These are phyloP conservation scores for Xanthoparmelia taractica DNA, from an alignment of 495 filamentous ascomycete species.

Conservation along the genomic window DNA sequence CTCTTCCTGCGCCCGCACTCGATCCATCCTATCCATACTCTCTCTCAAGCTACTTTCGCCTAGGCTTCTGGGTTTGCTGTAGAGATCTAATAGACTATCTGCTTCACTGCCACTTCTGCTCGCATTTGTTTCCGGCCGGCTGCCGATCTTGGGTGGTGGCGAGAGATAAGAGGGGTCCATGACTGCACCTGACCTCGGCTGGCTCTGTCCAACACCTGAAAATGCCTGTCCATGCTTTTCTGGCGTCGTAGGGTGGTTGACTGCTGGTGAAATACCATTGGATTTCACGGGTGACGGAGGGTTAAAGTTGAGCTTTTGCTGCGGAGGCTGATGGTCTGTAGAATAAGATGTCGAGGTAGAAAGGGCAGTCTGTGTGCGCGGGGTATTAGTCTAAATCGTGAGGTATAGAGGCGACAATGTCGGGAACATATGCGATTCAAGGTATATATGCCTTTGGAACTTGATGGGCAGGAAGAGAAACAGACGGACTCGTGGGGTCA, in stretches of 20 bases:
- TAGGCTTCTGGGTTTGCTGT: slow-evolving; percentile 36
- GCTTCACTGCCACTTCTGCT: slow-evolving; percentile 50
- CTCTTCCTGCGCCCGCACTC: slow-evolving; percentile 19
- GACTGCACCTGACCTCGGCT: slow-evolving; percentile 18
- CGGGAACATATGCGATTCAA: too few relatives aligned
- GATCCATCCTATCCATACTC: slow-evolving; percentile 25
- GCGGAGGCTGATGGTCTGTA: slow-evolving; percentile 5
- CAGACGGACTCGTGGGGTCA: not conserved
- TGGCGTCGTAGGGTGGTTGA: slow-evolving; percentile 3
- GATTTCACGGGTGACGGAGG: slow-evolving; percentile 7
- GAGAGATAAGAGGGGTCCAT: slow-evolving; percentile 23
- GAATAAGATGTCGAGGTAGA: slow-evolving; percentile 5
- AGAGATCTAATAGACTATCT: slow-evolving; percentile 50
- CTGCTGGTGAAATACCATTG: slow-evolving; percentile 2
- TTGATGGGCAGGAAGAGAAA: not conserved
- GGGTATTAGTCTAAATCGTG: not conserved
- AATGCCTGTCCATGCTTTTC: slow-evolving; percentile 3
- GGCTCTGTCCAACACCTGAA: not conserved
- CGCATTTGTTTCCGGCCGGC: slow-evolving; percentile 36
- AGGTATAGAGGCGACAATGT: not conserved
- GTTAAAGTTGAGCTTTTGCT: slow-evolving; percentile 13
- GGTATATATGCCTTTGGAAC: not conserved
- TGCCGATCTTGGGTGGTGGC: slow-evolving; percentile 19
- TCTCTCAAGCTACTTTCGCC: slow-evolving; percentile 27
- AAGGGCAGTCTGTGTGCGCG: not conserved